Evolutionary conservation across 257 asterid species (phyloP).

Genomic region (Lycium barbarum): DNA sequence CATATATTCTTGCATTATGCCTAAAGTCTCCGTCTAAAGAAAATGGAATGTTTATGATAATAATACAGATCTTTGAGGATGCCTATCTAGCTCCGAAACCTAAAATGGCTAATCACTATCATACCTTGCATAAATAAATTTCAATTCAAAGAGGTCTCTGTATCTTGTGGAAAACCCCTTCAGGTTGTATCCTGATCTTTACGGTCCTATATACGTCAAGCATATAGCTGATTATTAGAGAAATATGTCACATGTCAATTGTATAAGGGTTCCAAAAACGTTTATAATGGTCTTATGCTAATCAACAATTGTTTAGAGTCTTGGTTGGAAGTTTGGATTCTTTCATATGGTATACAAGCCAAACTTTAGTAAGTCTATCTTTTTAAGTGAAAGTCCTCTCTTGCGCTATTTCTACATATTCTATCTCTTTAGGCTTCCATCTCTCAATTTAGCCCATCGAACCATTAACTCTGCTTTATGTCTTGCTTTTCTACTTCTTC

Average conservation of each 20-base stretch:
- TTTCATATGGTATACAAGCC: conserved; percentile 1
- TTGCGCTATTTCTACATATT: background rate
- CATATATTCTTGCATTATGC: conserved; percentile 12
- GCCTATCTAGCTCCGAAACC: background rate
- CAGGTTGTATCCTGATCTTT: background rate
- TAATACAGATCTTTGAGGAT: background rate
- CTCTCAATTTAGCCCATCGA: background rate
- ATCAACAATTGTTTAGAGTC: background rate
- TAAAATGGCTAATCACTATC: background rate
- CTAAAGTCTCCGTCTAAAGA: background rate
- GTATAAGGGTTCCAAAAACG: background rate
- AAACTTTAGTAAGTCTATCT: background rate
- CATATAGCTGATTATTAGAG: background rate
- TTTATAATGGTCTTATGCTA: background rate
- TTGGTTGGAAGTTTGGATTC: background rate
- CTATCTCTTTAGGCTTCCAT: background rate
- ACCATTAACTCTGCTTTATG: background rate
- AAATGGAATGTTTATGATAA: background rate
- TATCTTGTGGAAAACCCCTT: conserved; percentile 2
- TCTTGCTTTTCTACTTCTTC: conserved; percentile 20
- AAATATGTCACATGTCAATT: background rate
- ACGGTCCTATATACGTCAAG: background rate
- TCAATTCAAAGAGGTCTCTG: background rate
- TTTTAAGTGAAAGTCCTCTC: background rate
- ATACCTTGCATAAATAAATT: background rate